A percentile compares a stretch with the other conserved stretches of the same genome.
Evolutionary conservation across 176 grass and related monocot species (phyloP).

Genomic region (Olyra latifolia): DNA sequence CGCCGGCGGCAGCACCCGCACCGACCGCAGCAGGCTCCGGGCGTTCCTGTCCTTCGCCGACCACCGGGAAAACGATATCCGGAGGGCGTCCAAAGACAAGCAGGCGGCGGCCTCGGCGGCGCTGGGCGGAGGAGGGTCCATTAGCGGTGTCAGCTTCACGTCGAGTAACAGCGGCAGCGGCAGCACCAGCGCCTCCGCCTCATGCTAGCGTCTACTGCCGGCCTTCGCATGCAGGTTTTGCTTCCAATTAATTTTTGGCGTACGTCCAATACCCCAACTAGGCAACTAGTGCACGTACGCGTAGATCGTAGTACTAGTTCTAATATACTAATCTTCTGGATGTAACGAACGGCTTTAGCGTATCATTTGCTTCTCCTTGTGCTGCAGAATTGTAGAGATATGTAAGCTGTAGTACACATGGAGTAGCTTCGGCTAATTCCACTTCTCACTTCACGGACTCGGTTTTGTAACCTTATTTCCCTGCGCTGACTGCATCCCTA

Average conservation of each 20-base stretch:
- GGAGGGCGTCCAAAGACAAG: background rate
- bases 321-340: background rate
- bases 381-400: conserved; percentile 44
- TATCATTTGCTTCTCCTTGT: conserved; percentile 27
- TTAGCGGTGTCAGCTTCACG: conserved; percentile 18
- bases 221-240: background rate
- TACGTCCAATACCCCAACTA: background rate
- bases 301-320: background rate
- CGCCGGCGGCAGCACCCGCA: background rate
- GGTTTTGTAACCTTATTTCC: background rate
- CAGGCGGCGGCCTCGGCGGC: background rate
- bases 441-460: background rate
- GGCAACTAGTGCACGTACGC: background rate
- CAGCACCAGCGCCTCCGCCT: conserved; percentile 8
- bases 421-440: background rate
- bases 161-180: conserved; percentile 28
- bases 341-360: background rate
- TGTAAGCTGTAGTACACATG: conserved; percentile 42
- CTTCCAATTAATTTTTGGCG: background rate
- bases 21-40: conserved; percentile 35
- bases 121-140: conserved; percentile 10
- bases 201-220: conserved; percentile 8
- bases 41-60: conserved; percentile 79
- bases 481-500: background rate
- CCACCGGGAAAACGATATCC: conserved; percentile 24